These are phyloP conservation scores for Umbelopsis ramanniana DNA, from an alignment of 192 early-diverging fungal species.

Conservation along the genomic window DNA sequence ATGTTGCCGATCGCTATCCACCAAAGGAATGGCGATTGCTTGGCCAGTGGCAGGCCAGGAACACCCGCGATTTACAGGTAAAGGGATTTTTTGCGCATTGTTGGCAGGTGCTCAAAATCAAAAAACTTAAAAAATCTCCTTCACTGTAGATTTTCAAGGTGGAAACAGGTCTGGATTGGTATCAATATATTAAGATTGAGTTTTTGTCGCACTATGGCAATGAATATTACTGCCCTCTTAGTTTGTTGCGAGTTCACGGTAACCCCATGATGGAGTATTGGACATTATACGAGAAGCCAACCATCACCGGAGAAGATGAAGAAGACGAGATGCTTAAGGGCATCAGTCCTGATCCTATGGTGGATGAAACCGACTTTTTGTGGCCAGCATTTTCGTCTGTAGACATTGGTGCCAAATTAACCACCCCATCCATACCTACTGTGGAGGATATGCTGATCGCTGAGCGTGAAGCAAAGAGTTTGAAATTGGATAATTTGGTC, in stretches of 20 bases:
- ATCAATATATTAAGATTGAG: conserved; percentile 86
- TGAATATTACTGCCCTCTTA: conserved; percentile 95
- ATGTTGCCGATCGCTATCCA: conserved; percentile 73
- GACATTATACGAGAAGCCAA: conserved; percentile 58
- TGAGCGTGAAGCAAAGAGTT: conserved; percentile 12
- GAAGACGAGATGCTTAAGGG: conserved; percentile 33
- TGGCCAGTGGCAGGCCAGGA: conserved; percentile 83
- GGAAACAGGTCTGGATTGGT: conserved; percentile 72
- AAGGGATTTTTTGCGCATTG: no score
- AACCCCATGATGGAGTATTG: conserved; percentile 92
- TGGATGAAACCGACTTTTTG: conserved; percentile 24
- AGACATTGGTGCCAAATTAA: background rate
- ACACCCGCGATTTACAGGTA: conserved; percentile 87
- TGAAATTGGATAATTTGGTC: background rate
- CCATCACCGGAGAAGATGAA: conserved; percentile 38
- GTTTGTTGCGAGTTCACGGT: conserved; percentile 85
- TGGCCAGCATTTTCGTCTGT: conserved; percentile 32
- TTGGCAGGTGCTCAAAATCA: no score
- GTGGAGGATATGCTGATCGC: conserved; percentile 13
- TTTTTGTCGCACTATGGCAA: conserved; percentile 87
- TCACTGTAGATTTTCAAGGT: conserved; percentile 79
- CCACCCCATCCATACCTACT: background rate
- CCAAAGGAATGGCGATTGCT: conserved; percentile 73
- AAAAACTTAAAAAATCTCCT: no score
- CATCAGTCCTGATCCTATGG: conserved; percentile 10